These are phyloP conservation scores for Leccinum fibrillosum DNA, from an alignment of 768 basidiomycete species.

Conservation along the genomic window DNA sequence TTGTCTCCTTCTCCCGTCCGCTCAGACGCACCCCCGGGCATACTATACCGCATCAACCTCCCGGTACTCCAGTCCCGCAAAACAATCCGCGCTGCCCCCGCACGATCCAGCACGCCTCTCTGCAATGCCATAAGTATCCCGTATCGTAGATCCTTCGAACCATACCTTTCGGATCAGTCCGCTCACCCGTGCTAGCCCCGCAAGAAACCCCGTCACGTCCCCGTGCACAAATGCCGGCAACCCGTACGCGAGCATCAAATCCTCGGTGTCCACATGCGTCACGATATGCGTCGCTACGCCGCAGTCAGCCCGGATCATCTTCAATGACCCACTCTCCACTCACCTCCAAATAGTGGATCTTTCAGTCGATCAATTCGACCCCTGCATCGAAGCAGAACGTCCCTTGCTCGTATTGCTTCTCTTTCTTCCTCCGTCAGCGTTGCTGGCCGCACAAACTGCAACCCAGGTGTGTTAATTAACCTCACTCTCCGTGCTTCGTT, in stretches of 20 bases:
- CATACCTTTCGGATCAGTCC: conserved; percentile 76
- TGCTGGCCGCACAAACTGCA: conserved; percentile 46
- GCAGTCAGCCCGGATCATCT: conserved; percentile 12
- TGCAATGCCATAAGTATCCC: conserved; percentile 30
- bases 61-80: conserved; percentile 83
- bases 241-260: conserved; percentile 86
- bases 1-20: conserved; percentile 39
- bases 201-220: conserved; percentile 69
- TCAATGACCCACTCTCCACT: conserved; percentile 26
- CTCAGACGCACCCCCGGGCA: conserved; percentile 37
- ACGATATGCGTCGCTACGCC: conserved; percentile 64
- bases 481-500: conserved; percentile 42
- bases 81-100: conserved; percentile 72
- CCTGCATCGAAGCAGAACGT: conserved; percentile 74
- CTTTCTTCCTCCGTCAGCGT: conserved; percentile 30
- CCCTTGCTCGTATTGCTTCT: conserved; percentile 43
- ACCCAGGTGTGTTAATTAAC: conserved; percentile 87
- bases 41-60: conserved; percentile 69
- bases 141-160: not conserved
- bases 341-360: conserved; percentile 70
- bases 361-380: conserved; percentile 85
- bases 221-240: conserved; percentile 74
- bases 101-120: conserved; percentile 71
- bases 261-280: conserved; percentile 64
- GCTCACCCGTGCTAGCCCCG: conserved; percentile 69